Percentiles rank a stretch among this genome's conserved stretches.
Conservation (phyloP, 176 grass and related monocot species). For the Triticum turgidum region DNA sequence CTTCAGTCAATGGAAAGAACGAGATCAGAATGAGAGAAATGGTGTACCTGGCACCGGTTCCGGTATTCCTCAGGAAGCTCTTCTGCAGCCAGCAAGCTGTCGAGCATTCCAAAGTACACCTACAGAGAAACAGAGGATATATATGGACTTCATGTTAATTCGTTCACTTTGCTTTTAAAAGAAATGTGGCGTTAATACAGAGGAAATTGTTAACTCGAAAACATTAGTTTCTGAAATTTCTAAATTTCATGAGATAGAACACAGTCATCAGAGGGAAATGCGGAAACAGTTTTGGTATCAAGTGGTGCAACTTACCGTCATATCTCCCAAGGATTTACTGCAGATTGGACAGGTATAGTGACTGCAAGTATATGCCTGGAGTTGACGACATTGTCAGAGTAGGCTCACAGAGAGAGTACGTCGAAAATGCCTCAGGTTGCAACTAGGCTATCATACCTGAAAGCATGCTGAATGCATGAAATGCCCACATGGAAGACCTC, state of each 20-base stretch:
- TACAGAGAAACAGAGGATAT: conserved; percentile 11
- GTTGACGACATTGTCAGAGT: conserved; percentile 13
- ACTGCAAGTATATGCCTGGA: conserved; percentile 84
- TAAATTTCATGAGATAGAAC: background rate
- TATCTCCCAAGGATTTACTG: conserved; percentile 86
- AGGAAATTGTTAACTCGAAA: background rate
- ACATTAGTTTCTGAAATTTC: background rate
- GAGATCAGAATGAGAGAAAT: background rate
- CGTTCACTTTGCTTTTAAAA: background rate
- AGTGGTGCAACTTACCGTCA: conserved; percentile 50
- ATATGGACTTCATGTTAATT: background rate
- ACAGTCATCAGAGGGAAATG: background rate
- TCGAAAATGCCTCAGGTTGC: background rate
- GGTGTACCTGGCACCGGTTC: conserved; percentile 64
- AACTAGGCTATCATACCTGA: conserved; percentile 48
- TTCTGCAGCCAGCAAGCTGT: conserved; percentile 76
- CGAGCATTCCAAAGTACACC: conserved; percentile 98
- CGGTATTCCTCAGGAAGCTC: conserved; percentile 80
- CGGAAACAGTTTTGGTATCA: background rate
- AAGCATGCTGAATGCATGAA: conserved; percentile 98
- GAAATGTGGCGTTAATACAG: too few relatives aligned
- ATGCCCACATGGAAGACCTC: conserved; percentile 82
- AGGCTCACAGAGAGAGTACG: background rate
- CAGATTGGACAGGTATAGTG: conserved; percentile 92
- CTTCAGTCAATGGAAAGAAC: background rate